phyloP scores from a whole-genome alignment of 768 basidiomycete species.

The Phaeotremella skinneri region DNA sequence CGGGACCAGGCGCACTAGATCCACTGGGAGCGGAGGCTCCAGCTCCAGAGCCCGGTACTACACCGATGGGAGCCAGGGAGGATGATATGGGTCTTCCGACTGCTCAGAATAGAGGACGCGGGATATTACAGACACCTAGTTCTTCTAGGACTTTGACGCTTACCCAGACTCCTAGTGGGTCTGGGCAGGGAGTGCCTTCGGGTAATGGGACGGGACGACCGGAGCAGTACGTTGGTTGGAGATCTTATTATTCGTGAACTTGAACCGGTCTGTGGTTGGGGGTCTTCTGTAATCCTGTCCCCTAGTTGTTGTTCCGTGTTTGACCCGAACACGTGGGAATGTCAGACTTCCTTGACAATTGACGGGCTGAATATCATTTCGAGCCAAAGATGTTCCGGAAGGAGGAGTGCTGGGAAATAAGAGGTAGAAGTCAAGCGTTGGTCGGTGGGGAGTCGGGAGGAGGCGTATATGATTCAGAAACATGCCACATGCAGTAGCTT shows the following conservation, averaged over 20 bases:
- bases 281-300: too few relatives aligned
- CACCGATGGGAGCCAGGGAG: constrained; percentile 22
- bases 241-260: constrained; percentile 20
- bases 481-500: constrained; percentile 7
- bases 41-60: neutral
- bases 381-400: too few relatives aligned
- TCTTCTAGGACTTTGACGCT: neutral
- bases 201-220: constrained; percentile 30
- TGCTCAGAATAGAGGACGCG: neutral
- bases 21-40: constrained; percentile 8
- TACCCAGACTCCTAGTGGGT: too few relatives aligned
- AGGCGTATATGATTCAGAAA: too few relatives aligned
- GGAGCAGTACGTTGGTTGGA: constrained; percentile 41
- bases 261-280: neutral
- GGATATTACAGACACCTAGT: neutral
- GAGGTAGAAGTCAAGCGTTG: too few relatives aligned
- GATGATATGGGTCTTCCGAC: constrained; percentile 27
- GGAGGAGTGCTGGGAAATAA: too few relatives aligned
- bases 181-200: too few relatives aligned
- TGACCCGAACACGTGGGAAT: too few relatives aligned
- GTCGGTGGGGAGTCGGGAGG: too few relatives aligned
- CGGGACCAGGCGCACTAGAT: neutral
- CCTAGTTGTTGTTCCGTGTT: too few relatives aligned
- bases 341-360: neutral
- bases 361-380: neutral